These are phyloP conservation scores for Rhizophora mangle DNA, from an alignment of 345 rosid genomes.

Conservation along the genomic window DNA sequence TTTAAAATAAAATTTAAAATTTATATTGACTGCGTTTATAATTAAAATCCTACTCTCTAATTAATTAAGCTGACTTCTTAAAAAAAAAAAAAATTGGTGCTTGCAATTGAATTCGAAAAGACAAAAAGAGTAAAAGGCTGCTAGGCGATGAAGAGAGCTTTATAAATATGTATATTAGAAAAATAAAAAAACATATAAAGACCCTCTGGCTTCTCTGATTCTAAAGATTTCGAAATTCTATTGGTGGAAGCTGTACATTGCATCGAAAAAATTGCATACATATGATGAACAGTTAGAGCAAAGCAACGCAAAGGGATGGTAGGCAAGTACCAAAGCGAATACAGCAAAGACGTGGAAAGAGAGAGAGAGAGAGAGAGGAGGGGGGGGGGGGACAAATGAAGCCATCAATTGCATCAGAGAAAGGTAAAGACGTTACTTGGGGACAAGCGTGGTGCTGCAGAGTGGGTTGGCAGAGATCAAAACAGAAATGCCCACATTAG, in stretches of 20 bases:
- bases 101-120: background rate
- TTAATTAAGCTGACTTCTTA: no score
- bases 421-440: slow-evolving; percentile 55
- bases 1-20: no score
- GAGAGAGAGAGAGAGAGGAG: background rate
- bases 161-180: no score
- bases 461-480: slow-evolving; percentile 24
- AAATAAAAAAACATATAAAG: background rate
- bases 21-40: no score
- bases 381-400: slow-evolving; percentile 7
- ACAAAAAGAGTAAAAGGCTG: background rate
- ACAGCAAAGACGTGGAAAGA: background rate
- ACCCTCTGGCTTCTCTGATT: slow-evolving; percentile 2
- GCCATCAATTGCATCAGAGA: slow-evolving; percentile 43
- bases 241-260: slow-evolving; percentile 20
- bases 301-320: background rate
- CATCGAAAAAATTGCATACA: background rate
- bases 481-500: slow-evolving; percentile 18
- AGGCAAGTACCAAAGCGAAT: slow-evolving; percentile 19
- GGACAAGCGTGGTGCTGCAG: slow-evolving; percentile 67
- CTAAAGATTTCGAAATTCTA: slow-evolving; percentile 3
- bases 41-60: no score
- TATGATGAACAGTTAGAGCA: slow-evolving; percentile 10
- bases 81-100: no score
- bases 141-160: background rate